Conservation (phyloP, 768 basidiomycete genomes). For the Amyloporia xantha region DNA sequence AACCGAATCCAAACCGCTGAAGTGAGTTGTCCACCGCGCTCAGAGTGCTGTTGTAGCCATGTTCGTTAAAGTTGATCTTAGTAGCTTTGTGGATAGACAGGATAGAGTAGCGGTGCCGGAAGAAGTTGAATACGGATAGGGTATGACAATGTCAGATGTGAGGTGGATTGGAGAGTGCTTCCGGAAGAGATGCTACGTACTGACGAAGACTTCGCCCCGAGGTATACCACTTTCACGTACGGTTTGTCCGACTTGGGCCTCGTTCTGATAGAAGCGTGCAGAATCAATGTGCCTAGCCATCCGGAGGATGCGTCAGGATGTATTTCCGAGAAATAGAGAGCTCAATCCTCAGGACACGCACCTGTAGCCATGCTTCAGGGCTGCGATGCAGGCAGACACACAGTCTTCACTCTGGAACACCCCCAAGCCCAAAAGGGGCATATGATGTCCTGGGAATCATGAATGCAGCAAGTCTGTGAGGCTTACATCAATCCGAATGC, state of each 20-base stretch:
- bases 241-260: slow-evolving; percentile 54
- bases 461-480: slow-evolving; percentile 46
- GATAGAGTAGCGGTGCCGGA: neutral
- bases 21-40: slow-evolving; percentile 23
- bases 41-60: slow-evolving; percentile 25
- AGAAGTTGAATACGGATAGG: slow-evolving; percentile 47
- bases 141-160: no score
- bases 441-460: slow-evolving; percentile 44
- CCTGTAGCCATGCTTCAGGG: no score
- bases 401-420: slow-evolving; percentile 63
- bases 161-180: neutral
- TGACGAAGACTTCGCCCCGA: slow-evolving; percentile 61
- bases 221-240: slow-evolving; percentile 47
- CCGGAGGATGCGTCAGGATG: neutral
- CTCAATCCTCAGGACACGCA: slow-evolving; percentile 39
- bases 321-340: slow-evolving; percentile 21
- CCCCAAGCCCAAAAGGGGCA: slow-evolving; percentile 64
- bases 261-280: slow-evolving; percentile 64
- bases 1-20: slow-evolving; percentile 23
- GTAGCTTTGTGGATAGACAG: slow-evolving; percentile 39
- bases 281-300: slow-evolving; percentile 66
- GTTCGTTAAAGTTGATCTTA: slow-evolving; percentile 50
- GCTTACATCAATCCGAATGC: no score
- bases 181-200: slow-evolving; percentile 32
- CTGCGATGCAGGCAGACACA: no score